Percentiles rank a stretch among this genome's conserved stretches.
Conservation (phyloP, 2,329 filamentous ascomycete genomes). For the Diaporthe citrichinensis region DNA sequence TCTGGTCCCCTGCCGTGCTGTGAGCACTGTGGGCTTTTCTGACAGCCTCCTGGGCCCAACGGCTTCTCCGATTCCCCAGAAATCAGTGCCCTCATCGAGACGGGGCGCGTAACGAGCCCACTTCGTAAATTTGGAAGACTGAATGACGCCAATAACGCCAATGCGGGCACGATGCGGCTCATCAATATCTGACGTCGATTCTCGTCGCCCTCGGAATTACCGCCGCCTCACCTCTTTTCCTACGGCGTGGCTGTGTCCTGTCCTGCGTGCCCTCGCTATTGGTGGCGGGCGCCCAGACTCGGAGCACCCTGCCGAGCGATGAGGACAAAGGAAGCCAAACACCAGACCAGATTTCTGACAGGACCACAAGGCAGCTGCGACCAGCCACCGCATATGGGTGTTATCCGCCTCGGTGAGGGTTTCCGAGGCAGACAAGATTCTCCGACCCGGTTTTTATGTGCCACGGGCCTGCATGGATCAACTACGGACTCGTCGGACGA, state of each 20-base stretch:
- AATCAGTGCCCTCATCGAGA: conserved; percentile 34
- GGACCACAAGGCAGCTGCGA: conserved; percentile 2
- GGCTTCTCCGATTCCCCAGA: conserved; percentile 43
- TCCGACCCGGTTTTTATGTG: conserved; percentile 36
- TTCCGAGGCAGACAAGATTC: conserved; percentile 29
- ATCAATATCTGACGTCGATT: conserved; percentile 31
- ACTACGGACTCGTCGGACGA: conserved; percentile 29
- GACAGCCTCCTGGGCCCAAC: conserved; percentile 39
- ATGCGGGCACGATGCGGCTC: conserved; percentile 37
- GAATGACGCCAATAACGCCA: conserved; percentile 27
- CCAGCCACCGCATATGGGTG: conserved; percentile 30
- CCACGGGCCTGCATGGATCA: conserved; percentile 19
- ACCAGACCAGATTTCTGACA: neutral
- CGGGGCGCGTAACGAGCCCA: conserved; percentile 38
- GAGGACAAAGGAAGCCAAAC: neutral
- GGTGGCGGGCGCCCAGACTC: conserved; percentile 3
- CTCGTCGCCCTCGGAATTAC: conserved; percentile 8
- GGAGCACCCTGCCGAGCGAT: conserved; percentile 6
- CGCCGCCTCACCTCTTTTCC: conserved; percentile 11
- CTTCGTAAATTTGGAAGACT: conserved; percentile 35
- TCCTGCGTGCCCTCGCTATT: neutral
- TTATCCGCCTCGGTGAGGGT: conserved; percentile 35
- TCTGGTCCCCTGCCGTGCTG: conserved; percentile 27
- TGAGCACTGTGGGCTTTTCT: conserved; percentile 39
- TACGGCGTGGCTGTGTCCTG: neutral